These are phyloP conservation scores for Erodium trifolium DNA, from an alignment of 441 rosid species.

Conservation along the genomic window DNA sequence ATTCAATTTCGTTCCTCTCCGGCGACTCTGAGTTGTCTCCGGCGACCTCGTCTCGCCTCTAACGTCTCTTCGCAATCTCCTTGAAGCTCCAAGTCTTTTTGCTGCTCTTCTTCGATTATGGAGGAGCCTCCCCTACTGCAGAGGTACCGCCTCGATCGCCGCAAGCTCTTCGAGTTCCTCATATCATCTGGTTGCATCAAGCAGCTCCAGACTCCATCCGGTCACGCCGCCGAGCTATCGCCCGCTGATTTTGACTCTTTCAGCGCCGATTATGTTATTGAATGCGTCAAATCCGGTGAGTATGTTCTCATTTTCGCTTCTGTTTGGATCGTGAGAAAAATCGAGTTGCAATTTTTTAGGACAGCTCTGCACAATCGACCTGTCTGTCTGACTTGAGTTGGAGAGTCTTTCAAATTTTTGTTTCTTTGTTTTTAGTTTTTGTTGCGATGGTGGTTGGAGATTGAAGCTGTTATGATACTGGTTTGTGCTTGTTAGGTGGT, in stretches of 20 bases:
- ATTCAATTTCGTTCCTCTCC: conserved; percentile 4
- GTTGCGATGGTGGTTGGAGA: neutral
- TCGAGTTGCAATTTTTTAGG: neutral
- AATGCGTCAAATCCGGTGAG: conserved; percentile 59
- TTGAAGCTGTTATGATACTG: conserved; percentile 6
- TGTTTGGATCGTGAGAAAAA: conserved; percentile 18
- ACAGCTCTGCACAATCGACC: neutral
- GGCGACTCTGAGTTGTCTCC: neutral
- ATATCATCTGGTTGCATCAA: conserved; percentile 51
- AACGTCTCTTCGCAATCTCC: neutral
- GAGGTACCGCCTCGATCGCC: conserved; percentile 83
- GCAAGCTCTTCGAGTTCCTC: conserved; percentile 69
- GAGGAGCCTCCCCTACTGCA: conserved; percentile 38
- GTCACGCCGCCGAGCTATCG: conserved; percentile 38
- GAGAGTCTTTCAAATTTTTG: neutral
- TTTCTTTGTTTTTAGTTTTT: neutral
- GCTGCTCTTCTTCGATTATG: conserved; percentile 15
- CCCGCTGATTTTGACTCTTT: conserved; percentile 55
- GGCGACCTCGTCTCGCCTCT: neutral
- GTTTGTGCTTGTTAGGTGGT: conserved; percentile 41
- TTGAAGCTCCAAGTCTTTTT: neutral
- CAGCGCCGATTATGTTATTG: conserved; percentile 67
- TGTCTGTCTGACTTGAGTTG: conserved; percentile 2
- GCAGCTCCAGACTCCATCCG: conserved; percentile 55
- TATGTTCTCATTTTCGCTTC: neutral